Base-by-base conservation (phyloP, 208 protist genomes). In the Phytomonas serpens region DNA sequence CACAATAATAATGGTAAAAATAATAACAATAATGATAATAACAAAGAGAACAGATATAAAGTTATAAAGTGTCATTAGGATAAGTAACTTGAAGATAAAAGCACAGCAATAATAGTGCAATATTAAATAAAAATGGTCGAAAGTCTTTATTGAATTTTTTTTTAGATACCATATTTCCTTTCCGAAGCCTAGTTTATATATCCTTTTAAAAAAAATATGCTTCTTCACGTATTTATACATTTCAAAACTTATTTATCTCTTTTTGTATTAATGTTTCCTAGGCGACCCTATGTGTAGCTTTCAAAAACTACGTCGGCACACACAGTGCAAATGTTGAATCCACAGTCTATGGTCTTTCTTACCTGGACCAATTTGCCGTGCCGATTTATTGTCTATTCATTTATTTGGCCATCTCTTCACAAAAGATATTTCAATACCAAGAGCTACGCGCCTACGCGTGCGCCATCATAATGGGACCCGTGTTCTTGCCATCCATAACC, bases 21-120 rank as follows among this genome's bases (percentile, higher is more conserved):
- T 67, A 71, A 72, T 67, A 19, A 81, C n/a, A 74, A 67, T 70
- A 78, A 76, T 38, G 57, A 61, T 69, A 73, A 71, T 4, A 77
- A 64, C 52, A 74, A 74, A 30, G 47, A 77, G 73, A 61, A 52
- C 62, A 30, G 63, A 61, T 32, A 70, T 40, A 37, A 64, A 57
- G 40, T 47, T 67, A 37, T 31, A 61, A 77, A 75, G 11, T 75
- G 19, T 16, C 42, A 72, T 32, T 72, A 69, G 61, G 32, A 82
- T 67, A 74, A 30, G 69, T 65, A 74, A 63, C 29, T 16, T 74
- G 0, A 71, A 61, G 61, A 57, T 10, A 73, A 7, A 57, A 23
- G 34, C n/a, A 63, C 11, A 36, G 29, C 62, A 73, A 68, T 42
- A 38, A 38, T 73, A 33, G 68, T 61, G 29, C 37, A 40, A 34